A percentile compares a stretch with the other conserved stretches of the same genome.
These are phyloP conservation scores for Pestalotiopsis sp. DNA, from an alignment of 2,329 filamentous ascomycete species.

Conservation along the genomic window DNA sequence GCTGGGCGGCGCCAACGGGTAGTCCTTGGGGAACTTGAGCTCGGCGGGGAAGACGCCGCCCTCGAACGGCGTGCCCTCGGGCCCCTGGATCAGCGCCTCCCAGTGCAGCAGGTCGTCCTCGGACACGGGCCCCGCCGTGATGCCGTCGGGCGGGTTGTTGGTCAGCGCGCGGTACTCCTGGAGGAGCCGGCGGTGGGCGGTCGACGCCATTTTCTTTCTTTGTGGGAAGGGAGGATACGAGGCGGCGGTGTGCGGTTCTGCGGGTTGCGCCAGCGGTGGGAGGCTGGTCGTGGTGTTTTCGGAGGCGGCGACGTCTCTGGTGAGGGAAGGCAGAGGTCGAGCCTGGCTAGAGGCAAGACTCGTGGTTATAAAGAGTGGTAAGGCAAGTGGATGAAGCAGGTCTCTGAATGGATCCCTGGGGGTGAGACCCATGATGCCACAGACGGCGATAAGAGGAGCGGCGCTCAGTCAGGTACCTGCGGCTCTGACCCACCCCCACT, in stretches of 20 bases:
- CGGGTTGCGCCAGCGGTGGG: background rate
- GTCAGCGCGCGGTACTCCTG: slow-evolving; percentile 95
- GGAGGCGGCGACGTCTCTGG: background rate
- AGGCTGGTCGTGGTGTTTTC: background rate
- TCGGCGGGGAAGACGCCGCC: slow-evolving; percentile 95
- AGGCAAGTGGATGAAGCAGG: background rate
- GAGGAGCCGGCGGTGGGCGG: slow-evolving; percentile 79
- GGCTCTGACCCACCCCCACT: background rate
- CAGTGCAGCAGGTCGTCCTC: slow-evolving; percentile 96
- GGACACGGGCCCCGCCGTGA: slow-evolving; percentile 88
- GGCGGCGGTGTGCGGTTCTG: background rate
- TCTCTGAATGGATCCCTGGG: too few species aligned
- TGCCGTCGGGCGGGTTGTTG: slow-evolving; percentile 94
- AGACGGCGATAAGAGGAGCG: background rate
- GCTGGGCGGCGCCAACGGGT: slow-evolving; percentile 91
- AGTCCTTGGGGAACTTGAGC: slow-evolving; percentile 93
- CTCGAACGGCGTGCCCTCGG: slow-evolving; percentile 94
- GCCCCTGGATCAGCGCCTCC: slow-evolving; percentile 95
- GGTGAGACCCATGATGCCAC: background rate
- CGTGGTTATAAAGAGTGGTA: background rate
- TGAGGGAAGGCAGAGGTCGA: background rate
- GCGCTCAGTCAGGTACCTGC: background rate
- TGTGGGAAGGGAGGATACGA: too few species aligned
- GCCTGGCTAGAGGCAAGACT: background rate
- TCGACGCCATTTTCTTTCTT: slow-evolving; percentile 53